These are phyloP conservation scores for Hippophae tibetana DNA, from an alignment of 306 rosid genomes.

Conservation along the genomic window DNA sequence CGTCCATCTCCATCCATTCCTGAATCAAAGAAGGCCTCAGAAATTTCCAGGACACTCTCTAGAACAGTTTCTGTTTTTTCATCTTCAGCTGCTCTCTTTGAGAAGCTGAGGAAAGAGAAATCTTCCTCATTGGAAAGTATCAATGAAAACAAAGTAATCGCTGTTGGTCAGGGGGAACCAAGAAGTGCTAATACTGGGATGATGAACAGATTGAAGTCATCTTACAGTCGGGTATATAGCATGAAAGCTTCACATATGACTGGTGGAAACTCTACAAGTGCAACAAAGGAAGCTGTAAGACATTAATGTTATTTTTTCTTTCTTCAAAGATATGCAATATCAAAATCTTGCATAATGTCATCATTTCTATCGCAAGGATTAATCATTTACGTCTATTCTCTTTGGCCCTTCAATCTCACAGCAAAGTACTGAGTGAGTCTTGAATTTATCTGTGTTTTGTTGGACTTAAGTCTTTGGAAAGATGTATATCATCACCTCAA, in stretches of 20 bases:
- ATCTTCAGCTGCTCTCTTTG: slow-evolving; percentile 89
- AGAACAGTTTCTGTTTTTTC: slow-evolving; percentile 81
- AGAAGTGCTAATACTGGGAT: slow-evolving; percentile 29
- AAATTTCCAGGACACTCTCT: slow-evolving; percentile 63
- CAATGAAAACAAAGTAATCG: slow-evolving; percentile 25
- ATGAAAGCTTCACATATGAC: slow-evolving; percentile 27
- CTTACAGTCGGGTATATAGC: slow-evolving; percentile 38
- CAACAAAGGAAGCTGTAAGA: slow-evolving; percentile 49
- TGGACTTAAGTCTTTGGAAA: too few species aligned
- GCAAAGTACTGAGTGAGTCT: too few species aligned
- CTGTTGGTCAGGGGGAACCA: slow-evolving; percentile 30
- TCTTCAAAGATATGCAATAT: too few species aligned
- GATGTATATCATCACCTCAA: too few species aligned
- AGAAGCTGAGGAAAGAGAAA: slow-evolving; percentile 63
- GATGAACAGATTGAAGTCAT: slow-evolving; percentile 45
- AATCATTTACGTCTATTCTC: too few species aligned
- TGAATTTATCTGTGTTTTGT: too few species aligned
- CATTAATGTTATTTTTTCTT: not conserved
- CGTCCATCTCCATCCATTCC: slow-evolving; percentile 24
- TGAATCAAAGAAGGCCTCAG: slow-evolving; percentile 33
- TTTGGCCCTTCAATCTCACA: too few species aligned
- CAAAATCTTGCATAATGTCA: too few species aligned
- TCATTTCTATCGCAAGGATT: too few species aligned
- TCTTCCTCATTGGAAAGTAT: slow-evolving; percentile 39
- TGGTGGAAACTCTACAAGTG: slow-evolving; percentile 29